These are phyloP conservation scores for Tripterygium wilfordii DNA, from an alignment of 177 flowering plant species.

Conservation along the genomic window DNA sequence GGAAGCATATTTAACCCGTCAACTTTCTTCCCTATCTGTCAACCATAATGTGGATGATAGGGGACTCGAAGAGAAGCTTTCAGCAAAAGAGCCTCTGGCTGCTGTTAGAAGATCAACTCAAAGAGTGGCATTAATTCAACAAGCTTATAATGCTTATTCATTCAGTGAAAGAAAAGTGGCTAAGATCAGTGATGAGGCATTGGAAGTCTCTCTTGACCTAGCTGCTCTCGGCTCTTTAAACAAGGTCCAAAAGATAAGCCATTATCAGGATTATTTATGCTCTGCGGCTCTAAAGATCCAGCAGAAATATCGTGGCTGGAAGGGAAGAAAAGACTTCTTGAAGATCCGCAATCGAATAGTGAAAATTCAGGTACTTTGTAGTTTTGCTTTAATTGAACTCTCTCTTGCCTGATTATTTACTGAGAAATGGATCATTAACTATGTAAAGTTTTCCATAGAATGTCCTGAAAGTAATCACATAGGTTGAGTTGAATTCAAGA, in stretches of 20 bases:
- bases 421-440: too few relatives aligned
- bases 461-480: too few relatives aligned
- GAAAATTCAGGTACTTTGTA: slow-evolving; percentile 70
- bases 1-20: slow-evolving; percentile 49
- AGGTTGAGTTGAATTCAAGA: too few relatives aligned
- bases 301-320: slow-evolving; percentile 86
- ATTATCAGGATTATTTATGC: slow-evolving; percentile 49
- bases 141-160: slow-evolving; percentile 47
- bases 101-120: slow-evolving; percentile 68
- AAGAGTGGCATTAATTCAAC: slow-evolving; percentile 63
- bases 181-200: slow-evolving; percentile 17
- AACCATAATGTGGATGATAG: slow-evolving; percentile 23
- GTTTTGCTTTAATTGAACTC: background rate
- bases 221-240: slow-evolving; percentile 37
- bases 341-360: slow-evolving; percentile 69
- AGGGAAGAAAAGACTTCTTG: slow-evolving; percentile 68
- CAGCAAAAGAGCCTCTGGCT: slow-evolving; percentile 52
- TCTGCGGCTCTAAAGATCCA: slow-evolving; percentile 72
- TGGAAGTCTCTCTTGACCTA: slow-evolving; percentile 35
- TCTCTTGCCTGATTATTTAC: too few relatives aligned
- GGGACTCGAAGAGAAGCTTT: slow-evolving; percentile 22
- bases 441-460: too few relatives aligned
- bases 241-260: slow-evolving; percentile 34
- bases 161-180: slow-evolving; percentile 39
- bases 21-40: slow-evolving; percentile 31